Conservation (phyloP, 805 yeast species). For the Yarrowia sp. region DNA sequence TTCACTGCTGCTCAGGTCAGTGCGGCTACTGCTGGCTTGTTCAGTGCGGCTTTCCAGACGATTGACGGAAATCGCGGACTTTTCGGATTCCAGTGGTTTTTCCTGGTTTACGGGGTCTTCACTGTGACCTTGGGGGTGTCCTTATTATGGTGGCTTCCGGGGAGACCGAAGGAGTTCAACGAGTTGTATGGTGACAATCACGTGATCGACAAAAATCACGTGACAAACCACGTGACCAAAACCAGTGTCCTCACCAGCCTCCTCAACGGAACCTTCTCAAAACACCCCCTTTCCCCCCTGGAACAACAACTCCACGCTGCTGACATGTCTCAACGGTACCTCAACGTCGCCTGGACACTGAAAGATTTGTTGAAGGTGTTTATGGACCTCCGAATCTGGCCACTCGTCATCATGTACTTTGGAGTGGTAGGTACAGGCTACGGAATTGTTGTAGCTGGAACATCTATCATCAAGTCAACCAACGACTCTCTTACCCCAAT, state of each 20-base stretch:
- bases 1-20: constrained; percentile 92
- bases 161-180: constrained; percentile 59
- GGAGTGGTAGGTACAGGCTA: constrained; percentile 93
- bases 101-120: constrained; percentile 73
- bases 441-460: constrained; percentile 84
- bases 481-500: constrained; percentile 70
- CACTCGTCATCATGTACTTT: constrained; percentile 83
- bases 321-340: constrained; percentile 65
- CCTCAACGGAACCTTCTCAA: constrained; percentile 26
- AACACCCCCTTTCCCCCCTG: constrained; percentile 55
- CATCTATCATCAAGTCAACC: constrained; percentile 71
- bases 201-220: too few relatives aligned
- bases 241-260: neutral
- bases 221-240: too few relatives aligned
- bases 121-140: constrained; percentile 69
- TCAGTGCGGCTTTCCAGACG: constrained; percentile 85
- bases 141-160: constrained; percentile 86
- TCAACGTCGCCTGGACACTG: constrained; percentile 61
- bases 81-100: constrained; percentile 89
- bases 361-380: constrained; percentile 63
- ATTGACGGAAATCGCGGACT: constrained; percentile 75
- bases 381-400: constrained; percentile 75
- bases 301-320: constrained; percentile 63
- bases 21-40: constrained; percentile 87
- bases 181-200: constrained; percentile 36